Percentiles rank a stretch among this genome's conserved stretches.
Evolutionary conservation across 306 rosid genomes (phyloP).

Genomic region (Lathyrus sativus): DNA sequence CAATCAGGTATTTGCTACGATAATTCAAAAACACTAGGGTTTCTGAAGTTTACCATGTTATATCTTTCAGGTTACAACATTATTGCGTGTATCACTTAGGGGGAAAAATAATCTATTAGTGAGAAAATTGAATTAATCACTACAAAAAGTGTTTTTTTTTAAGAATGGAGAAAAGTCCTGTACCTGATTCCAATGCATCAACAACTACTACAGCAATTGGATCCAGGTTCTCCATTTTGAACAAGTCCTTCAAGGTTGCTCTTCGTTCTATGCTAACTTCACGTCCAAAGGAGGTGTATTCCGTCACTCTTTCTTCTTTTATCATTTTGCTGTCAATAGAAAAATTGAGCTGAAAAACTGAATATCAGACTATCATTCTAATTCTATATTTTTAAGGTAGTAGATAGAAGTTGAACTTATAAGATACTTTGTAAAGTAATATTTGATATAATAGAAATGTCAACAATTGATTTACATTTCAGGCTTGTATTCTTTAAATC

Average conservation of each 20-base stretch:
- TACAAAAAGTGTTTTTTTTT: slow-evolving; percentile 49
- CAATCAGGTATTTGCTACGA: not conserved
- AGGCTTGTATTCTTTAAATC: no score
- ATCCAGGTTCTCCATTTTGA: slow-evolving; percentile 53
- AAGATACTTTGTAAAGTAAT: no score
- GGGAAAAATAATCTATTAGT: no score
- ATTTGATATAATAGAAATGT: no score
- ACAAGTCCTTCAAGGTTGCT: slow-evolving; percentile 61
- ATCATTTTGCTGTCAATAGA: not conserved
- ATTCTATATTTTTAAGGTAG: not conserved
- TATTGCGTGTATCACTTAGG: slow-evolving; percentile 34
- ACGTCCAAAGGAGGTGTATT: slow-evolving; percentile 50
- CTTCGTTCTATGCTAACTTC: slow-evolving; percentile 59
- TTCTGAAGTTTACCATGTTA: slow-evolving; percentile 26
- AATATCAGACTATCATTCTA: not conserved
- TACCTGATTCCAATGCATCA: slow-evolving; percentile 8
- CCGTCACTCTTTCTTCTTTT: no score
- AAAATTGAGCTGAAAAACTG: slow-evolving; percentile 21
- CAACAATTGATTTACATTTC: no score
- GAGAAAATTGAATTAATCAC: slow-evolving; percentile 49
- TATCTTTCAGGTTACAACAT: slow-evolving; percentile 58
- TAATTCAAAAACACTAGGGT: not conserved
- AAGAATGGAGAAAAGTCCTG: slow-evolving; percentile 45
- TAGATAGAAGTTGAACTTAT: not conserved
- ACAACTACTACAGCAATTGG: slow-evolving; percentile 44